Conservation (phyloP, 768 basidiomycete species). For the Tricholoma sp. region DNA sequence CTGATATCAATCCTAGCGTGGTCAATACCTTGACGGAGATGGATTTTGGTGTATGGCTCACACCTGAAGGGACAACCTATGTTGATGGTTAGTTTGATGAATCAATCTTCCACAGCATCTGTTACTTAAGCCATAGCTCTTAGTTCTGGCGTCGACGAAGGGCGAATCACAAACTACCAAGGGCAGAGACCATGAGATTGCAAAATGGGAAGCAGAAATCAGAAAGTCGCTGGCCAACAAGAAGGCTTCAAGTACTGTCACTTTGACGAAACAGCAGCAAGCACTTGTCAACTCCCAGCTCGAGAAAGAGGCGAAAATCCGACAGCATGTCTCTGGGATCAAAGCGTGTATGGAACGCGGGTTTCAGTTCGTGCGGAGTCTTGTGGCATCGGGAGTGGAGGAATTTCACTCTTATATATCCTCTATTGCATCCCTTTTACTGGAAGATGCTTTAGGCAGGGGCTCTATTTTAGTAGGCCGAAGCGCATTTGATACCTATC, state of each 20-base stretch:
- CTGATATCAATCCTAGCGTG: conserved; percentile 57
- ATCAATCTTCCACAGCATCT: not conserved
- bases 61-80: conserved; percentile 76
- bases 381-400: conserved; percentile 46
- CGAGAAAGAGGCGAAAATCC: conserved; percentile 68
- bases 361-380: conserved; percentile 59
- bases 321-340: conserved; percentile 51
- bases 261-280: conserved; percentile 80
- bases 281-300: conserved; percentile 82
- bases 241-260: conserved; percentile 47
- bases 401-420: conserved; percentile 56
- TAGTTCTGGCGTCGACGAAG: conserved; percentile 65
- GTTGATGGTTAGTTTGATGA: conserved; percentile 58
- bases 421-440: conserved; percentile 50
- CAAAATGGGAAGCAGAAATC: conserved; percentile 95
- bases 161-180: conserved; percentile 50
- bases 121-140: not conserved
- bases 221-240: conserved; percentile 80
- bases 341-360: conserved; percentile 60
- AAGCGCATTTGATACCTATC: conserved; percentile 68
- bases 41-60: conserved; percentile 82
- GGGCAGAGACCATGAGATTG: conserved; percentile 85
- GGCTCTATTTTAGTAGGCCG: conserved; percentile 61
- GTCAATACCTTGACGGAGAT: conserved; percentile 61
- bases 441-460: conserved; percentile 58